Base-by-base conservation (phyloP, 2,329 filamentous ascomycete species). In the Aspergillus tanneri region DNA sequence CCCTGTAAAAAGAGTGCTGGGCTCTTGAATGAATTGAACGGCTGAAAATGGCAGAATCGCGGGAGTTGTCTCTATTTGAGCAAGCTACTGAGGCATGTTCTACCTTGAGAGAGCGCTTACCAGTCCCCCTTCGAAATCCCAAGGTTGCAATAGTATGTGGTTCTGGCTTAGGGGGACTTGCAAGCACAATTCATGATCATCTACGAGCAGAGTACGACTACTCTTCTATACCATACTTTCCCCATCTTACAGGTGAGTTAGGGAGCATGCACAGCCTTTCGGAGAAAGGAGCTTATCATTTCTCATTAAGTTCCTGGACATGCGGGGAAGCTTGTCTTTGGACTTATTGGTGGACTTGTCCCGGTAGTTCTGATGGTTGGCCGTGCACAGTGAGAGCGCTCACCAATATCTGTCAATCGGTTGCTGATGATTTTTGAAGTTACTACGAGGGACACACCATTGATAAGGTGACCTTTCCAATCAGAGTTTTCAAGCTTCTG, bases 381-480 rank as follows among this genome's bases (percentile, higher is more conserved):
- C 54, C 75, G 83, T 61, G 79, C 79, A 57, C 83, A 86, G 82
- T 85, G 53, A 75, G 80, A 75, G n/a, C 35, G 16, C 25, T 46
- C 43, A 14, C 9, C 37, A 9, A 44, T 14, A 5, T 16, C 4
- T 42, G 24, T 7, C 0, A 4, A 9, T 21, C 7, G 6, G 4
- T 6, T n/a, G 3, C 12, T 12, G 10, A 38, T 56, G 16, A 52
- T 51, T 27, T 25, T 11, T 46, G 12, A 11, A 85, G 83, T 66
- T 86, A 83, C 69, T 87, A 86, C 62, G 84, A 87, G 68, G 84
- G 84, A 25, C 79, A 86, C 61, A 76, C 77, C 2, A 83, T 86
- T 69, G 75, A 83, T 45, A 71, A 76, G 38, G 77, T 83, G 28
- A 83, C 83, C 21, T 85, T 86, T 58, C 82, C 83, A 21, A 79